Evolutionary conservation across 352 stramenopile genomes (phyloP).

Genomic region (Aphanomyces stellatus): DNA sequence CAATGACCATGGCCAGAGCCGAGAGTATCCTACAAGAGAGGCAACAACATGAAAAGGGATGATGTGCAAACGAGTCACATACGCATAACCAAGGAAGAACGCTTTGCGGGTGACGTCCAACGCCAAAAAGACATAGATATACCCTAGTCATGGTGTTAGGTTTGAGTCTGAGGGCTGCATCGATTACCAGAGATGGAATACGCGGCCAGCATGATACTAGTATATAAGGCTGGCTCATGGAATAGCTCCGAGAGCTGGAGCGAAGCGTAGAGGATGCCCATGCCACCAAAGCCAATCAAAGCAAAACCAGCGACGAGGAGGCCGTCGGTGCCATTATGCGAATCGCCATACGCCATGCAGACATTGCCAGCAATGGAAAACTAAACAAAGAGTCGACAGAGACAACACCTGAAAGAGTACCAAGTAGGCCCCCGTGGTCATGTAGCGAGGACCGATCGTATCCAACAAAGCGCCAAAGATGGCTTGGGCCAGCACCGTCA

Average conservation of each 20-base stretch:
- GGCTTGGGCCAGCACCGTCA: constrained; percentile 7
- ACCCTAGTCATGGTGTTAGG: neutral
- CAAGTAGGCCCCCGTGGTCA: neutral
- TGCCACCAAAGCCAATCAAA: constrained; percentile 17
- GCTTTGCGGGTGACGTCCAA: neutral
- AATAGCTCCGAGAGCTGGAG: constrained; percentile 17
- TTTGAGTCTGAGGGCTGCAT: neutral
- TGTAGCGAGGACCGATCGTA: neutral
- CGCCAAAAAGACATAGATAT: constrained; percentile 12
- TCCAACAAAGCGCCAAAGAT: constrained; percentile 9
- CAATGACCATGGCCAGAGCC: neutral
- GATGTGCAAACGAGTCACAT: neutral
- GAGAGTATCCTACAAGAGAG: neutral
- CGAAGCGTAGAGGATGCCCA: constrained; percentile 14
- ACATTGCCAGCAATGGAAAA: constrained; percentile 19
- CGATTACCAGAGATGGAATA: neutral
- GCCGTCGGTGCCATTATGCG: constrained; percentile 10
- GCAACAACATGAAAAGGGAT: neutral
- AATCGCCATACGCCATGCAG: constrained; percentile 9
- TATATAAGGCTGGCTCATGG: constrained; percentile 1
- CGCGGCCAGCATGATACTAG: constrained; percentile 6
- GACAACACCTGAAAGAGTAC: neutral
- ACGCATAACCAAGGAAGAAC: constrained; percentile 9
- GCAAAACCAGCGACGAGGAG: constrained; percentile 8
- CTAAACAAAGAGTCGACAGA: neutral